Conservation (phyloP, 2,329 filamentous ascomycete species). For the Ophiostoma sp. region DNA sequence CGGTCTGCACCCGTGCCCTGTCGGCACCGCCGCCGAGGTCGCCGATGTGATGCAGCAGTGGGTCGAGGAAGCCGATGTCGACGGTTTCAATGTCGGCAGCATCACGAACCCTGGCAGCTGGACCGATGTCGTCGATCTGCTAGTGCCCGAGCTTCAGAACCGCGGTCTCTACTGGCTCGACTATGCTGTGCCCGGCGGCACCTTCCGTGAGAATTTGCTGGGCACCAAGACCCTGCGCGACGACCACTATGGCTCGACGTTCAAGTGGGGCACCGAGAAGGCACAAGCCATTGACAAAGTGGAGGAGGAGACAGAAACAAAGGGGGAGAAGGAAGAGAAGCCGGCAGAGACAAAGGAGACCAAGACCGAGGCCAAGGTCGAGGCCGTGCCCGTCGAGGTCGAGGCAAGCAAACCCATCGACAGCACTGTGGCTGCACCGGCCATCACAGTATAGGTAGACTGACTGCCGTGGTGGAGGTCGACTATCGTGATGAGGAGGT, state of each 20-base stretch:
- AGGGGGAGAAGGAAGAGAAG: background rate
- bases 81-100: constrained; percentile 68
- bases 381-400: constrained; percentile 4
- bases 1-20: constrained; percentile 39
- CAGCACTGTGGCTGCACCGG: constrained; percentile 7
- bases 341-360: background rate
- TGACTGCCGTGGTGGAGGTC: background rate
- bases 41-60: constrained; percentile 68
- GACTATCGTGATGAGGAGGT: background rate
- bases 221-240: constrained; percentile 11
- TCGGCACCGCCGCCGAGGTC: constrained; percentile 65
- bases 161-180: constrained; percentile 43
- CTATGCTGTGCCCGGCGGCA: constrained; percentile 18
- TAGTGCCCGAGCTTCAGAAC: constrained; percentile 61
- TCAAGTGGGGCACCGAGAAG: constrained; percentile 19
- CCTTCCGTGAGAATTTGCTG: constrained; percentile 19
- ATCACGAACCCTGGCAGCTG: constrained; percentile 56
- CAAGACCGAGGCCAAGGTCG: background rate
- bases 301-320: background rate
- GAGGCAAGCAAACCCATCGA: constrained; percentile 15
- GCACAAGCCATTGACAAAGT: constrained; percentile 3
- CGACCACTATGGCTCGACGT: constrained; percentile 18
- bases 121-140: constrained; percentile 63
- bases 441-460: background rate
- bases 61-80: constrained; percentile 67